These are phyloP conservation scores for Saprolegnia diclina DNA, from an alignment of 352 stramenopile genomes.

Conservation along the genomic window DNA sequence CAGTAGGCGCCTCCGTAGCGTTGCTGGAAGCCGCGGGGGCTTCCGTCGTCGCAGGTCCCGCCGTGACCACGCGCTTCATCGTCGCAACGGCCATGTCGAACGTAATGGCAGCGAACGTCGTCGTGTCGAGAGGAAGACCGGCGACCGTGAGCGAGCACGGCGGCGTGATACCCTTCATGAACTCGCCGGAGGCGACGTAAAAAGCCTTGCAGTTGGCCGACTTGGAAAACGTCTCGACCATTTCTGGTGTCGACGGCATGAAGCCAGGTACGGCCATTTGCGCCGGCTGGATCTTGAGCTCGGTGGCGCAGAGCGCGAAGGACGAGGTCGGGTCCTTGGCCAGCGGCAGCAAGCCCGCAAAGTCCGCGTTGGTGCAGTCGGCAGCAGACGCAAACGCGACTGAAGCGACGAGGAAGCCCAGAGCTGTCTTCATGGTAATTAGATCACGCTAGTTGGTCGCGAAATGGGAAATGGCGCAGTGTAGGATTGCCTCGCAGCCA, in stretches of 20 bases:
- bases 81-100: not conserved
- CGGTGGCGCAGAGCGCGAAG: not conserved
- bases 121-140: not conserved
- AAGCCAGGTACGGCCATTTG: not conserved
- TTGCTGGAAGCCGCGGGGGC: not conserved
- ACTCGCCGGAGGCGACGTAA: not conserved
- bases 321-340: not conserved
- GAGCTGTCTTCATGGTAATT: not conserved
- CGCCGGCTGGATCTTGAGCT: not conserved
- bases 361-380: not conserved
- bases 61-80: not conserved
- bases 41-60: not conserved
- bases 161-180: not conserved
- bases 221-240: not conserved
- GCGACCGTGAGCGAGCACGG: not conserved
- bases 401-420: not conserved
- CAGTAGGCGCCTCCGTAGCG: not conserved
- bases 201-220: slow-evolving; percentile 13
- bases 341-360: not conserved
- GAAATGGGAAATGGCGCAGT: slow-evolving; percentile 11
- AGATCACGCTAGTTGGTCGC: not conserved
- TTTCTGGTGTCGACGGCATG: not conserved
- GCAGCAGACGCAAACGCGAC: not conserved
- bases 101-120: not conserved
- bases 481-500: not conserved